Evolutionary conservation across 1,284 basidiomycete species (phyloP).

Genomic region (Cryptococcus maquisensis): DNA sequence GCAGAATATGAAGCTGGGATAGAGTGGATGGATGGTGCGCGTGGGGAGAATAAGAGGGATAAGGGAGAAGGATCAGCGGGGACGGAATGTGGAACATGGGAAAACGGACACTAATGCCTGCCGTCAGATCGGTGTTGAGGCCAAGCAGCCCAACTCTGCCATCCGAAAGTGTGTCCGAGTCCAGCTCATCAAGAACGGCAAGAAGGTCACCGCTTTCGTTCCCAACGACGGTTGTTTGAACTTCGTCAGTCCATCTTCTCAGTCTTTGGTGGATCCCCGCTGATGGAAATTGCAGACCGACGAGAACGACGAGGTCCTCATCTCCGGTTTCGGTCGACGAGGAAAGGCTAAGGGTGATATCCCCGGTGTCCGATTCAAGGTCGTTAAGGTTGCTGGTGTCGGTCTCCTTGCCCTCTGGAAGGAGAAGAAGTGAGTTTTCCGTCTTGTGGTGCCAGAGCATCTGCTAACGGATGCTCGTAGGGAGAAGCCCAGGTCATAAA

Average conservation of each 20-base stretch:
- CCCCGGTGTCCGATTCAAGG: conserved; percentile 87
- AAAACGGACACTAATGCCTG: neutral
- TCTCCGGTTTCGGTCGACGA: conserved; percentile 99
- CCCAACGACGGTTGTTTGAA: conserved; percentile 98
- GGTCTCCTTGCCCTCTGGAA: conserved; percentile 97
- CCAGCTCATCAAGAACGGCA: conserved; percentile 99
- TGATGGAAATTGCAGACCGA: conserved; percentile 52
- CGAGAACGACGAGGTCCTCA: conserved; percentile 99
- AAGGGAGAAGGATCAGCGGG: neutral
- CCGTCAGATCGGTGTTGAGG: conserved; percentile 57
- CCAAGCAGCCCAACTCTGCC: conserved; percentile 92
- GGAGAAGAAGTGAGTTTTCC: conserved; percentile 78
- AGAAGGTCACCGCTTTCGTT: conserved; percentile 94
- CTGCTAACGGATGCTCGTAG: conserved; percentile 8
- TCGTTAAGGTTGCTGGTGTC: conserved; percentile 99
- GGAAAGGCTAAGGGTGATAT: conserved; percentile 73
- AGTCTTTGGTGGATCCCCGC: neutral
- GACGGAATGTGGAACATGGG: neutral
- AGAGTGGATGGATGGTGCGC: neutral
- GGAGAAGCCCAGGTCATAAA: conserved; percentile 38
- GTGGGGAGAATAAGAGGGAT: neutral
- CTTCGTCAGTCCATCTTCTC: conserved; percentile 53
- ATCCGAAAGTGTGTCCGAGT: conserved; percentile 99
- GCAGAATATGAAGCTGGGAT: neutral
- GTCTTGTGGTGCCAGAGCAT: neutral